Evolutionary conservation across 106 monocot genomes (phyloP).

Genomic region (Gastrodia elata): DNA sequence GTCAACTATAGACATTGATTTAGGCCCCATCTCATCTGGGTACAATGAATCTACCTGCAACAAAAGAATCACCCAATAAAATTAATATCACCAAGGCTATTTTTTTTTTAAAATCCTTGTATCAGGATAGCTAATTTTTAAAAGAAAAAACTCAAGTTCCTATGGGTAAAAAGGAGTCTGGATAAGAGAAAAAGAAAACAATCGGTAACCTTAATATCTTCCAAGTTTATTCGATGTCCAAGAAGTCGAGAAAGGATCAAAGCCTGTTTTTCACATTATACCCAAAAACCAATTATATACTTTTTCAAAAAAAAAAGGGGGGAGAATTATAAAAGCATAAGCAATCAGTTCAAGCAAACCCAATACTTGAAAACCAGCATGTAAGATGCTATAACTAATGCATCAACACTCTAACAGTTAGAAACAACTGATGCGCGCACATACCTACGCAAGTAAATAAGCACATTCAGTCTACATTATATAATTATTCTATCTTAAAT

Average conservation of each 20-base stretch:
- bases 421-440: background rate
- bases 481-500: background rate
- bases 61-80: background rate
- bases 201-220: conserved; percentile 55
- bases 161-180: background rate
- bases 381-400: background rate
- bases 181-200: background rate
- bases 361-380: background rate
- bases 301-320: background rate
- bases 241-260: conserved; percentile 86
- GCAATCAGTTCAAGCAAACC: background rate
- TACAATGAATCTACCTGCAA: conserved; percentile 90
- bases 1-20: conserved; percentile 56
- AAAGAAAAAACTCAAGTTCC: background rate
- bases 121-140: background rate
- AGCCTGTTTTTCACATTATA: conserved; percentile 42
- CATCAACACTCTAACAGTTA: background rate
- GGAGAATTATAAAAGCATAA: background rate
- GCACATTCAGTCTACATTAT: background rate
- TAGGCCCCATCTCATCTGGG: conserved; percentile 65
- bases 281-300: background rate
- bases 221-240: conserved; percentile 64
- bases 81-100: background rate
- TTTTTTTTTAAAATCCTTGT: background rate
- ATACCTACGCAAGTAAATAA: background rate